These are phyloP conservation scores for Corylus avellana DNA, from an alignment of 306 rosid species.

Conservation along the genomic window DNA sequence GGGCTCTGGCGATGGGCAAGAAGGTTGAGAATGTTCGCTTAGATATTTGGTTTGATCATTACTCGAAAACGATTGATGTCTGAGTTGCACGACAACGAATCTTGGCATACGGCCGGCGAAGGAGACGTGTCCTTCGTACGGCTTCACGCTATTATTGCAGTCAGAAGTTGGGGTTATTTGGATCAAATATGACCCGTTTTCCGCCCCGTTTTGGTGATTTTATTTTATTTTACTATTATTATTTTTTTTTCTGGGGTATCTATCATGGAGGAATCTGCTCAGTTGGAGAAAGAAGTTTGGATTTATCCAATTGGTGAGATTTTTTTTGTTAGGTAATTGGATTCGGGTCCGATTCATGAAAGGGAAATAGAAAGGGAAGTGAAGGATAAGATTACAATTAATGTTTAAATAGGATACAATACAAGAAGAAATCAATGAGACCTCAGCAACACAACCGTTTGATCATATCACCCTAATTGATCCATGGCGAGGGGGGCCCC, in stretches of 20 bases:
- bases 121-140: conserved; percentile 64
- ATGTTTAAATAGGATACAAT: conserved; percentile 6
- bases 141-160: conserved; percentile 21
- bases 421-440: background rate
- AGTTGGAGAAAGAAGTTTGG: conserved; percentile 56
- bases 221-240: too few relatives aligned
- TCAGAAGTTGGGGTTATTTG: background rate
- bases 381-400: background rate
- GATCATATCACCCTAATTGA: background rate
- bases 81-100: conserved; percentile 39
- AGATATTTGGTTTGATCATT: conserved; percentile 53
- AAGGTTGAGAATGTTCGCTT: conserved; percentile 45
- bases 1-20: conserved; percentile 29
- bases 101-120: conserved; percentile 51
- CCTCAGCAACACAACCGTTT: background rate
- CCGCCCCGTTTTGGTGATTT: background rate
- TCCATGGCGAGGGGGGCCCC: too few relatives aligned
- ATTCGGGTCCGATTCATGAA: conserved; percentile 50
- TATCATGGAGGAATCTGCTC: conserved; percentile 62
- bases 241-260: conserved; percentile 28
- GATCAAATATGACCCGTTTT: background rate
- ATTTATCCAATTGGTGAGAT: conserved; percentile 70
- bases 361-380: conserved; percentile 15
- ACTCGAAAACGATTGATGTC: conserved; percentile 40
- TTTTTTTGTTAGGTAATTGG: conserved; percentile 13